phyloP scores from a whole-genome alignment of 2,329 filamentous ascomycete genomes.

The Ilyonectria robusta region DNA sequence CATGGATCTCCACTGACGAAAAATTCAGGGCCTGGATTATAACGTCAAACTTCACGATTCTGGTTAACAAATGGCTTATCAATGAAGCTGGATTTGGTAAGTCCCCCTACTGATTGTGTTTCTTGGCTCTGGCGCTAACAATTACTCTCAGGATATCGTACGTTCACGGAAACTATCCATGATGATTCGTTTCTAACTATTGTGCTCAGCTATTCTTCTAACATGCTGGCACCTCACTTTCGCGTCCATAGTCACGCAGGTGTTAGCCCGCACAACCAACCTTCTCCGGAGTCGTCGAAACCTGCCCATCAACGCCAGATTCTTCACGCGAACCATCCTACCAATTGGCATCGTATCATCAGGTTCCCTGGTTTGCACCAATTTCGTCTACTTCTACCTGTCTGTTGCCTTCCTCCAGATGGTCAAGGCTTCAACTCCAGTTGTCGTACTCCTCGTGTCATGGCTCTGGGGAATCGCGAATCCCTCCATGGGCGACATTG shows the following conservation, averaged over 20 bases:
- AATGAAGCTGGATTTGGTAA: slow-evolving; percentile 80
- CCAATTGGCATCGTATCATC: slow-evolving; percentile 76
- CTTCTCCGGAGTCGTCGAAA: slow-evolving; percentile 73
- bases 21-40: slow-evolving; percentile 78
- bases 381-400: slow-evolving; percentile 75
- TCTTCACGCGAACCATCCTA: slow-evolving; percentile 73
- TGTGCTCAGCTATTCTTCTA: slow-evolving; percentile 64
- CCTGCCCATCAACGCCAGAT: slow-evolving; percentile 70
- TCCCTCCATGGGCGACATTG: slow-evolving; percentile 58
- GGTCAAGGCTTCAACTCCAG: slow-evolving; percentile 76
- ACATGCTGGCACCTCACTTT: slow-evolving; percentile 77
- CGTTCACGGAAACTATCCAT: slow-evolving; percentile 18
- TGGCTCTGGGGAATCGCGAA: slow-evolving; percentile 68
- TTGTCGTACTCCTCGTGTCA: slow-evolving; percentile 74
- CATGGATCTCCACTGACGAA: neutral
- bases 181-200: neutral
- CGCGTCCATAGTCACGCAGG: slow-evolving; percentile 73
- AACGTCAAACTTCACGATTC: slow-evolving; percentile 84
- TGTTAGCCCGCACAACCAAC: slow-evolving; percentile 72
- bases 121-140: neutral
- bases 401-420: slow-evolving; percentile 78
- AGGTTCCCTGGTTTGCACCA: slow-evolving; percentile 74
- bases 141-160: slow-evolving; percentile 45
- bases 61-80: slow-evolving; percentile 93
- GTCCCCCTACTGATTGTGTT: slow-evolving; percentile 44